Evolutionary conservation across 345 rosid genomes (phyloP).

Genomic region (Abelmoschus esculentus): DNA sequence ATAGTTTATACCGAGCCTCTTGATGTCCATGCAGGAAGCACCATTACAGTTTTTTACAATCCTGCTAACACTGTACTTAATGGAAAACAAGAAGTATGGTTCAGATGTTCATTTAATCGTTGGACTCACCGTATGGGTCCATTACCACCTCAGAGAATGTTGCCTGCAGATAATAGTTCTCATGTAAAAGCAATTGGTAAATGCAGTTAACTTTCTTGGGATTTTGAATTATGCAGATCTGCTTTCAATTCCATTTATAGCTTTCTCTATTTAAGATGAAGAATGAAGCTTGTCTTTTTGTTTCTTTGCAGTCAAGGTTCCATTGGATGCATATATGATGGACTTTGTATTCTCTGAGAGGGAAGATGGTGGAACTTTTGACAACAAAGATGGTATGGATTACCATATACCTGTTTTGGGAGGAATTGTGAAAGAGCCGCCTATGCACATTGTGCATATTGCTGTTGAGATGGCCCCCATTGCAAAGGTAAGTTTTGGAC

Average conservation of each 20-base stretch:
- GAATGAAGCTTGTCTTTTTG: not conserved
- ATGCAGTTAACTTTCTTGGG: constrained; percentile 5
- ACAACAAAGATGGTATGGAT: constrained; percentile 72
- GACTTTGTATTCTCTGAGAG: constrained; percentile 93
- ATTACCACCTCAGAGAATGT: constrained; percentile 80
- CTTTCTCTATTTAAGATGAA: not conserved
- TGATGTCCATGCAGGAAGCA: constrained; percentile 68
- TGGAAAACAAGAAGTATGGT: constrained; percentile 83
- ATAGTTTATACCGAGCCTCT: constrained; percentile 83
- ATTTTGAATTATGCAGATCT: constrained; percentile 5
- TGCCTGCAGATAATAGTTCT: constrained; percentile 43
- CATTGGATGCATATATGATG: constrained; percentile 89
- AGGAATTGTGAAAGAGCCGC: constrained; percentile 71
- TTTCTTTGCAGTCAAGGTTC: constrained; percentile 65
- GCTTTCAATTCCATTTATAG: not conserved
- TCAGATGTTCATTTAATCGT: constrained; percentile 82
- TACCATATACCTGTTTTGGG: constrained; percentile 80
- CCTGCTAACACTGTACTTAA: constrained; percentile 75
- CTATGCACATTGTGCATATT: constrained; percentile 83
- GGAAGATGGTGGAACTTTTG: constrained; percentile 76
- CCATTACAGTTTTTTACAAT: constrained; percentile 61
- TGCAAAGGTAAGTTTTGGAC: constrained; percentile 56
- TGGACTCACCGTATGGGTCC: constrained; percentile 80
- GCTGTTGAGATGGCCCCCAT: constrained; percentile 98
- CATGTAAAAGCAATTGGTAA: constrained; percentile 61